Conservation (phyloP, 441 rosid genomes). For the Populus hybrid region DNA sequence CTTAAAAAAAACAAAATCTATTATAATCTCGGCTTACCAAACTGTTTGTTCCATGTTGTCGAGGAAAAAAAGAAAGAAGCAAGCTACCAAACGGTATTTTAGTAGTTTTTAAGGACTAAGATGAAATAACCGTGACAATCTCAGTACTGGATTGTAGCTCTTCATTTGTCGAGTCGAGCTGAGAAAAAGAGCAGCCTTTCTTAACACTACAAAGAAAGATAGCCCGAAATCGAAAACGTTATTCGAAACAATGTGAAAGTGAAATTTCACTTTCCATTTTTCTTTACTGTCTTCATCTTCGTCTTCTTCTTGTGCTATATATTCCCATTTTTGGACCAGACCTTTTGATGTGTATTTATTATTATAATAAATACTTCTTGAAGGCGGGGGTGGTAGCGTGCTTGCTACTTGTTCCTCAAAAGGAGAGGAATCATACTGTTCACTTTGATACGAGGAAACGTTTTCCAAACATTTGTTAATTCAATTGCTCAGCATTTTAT, state of each 20-base stretch:
- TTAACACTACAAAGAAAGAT: background rate
- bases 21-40: too few species aligned
- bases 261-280: background rate
- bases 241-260: too few species aligned
- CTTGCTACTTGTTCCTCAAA: constrained; percentile 26
- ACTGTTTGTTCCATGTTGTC: too few species aligned
- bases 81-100: too few species aligned
- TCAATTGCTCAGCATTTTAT: background rate
- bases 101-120: too few species aligned
- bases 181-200: background rate
- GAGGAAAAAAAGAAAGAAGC: too few species aligned
- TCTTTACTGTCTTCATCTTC: background rate
- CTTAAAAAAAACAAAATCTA: too few species aligned
- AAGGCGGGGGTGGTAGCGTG: constrained; percentile 26
- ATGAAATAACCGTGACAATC: background rate
- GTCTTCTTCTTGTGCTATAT: background rate
- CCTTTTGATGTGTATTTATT: background rate
- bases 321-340: background rate
- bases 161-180: too few species aligned
- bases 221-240: background rate
- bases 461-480: constrained; percentile 27
- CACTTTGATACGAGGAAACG: constrained; percentile 29
- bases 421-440: constrained; percentile 20
- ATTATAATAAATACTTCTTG: background rate
- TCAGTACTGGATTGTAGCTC: background rate